phyloP scores from a whole-genome alignment of 768 basidiomycete genomes.

The Boletus tylopilopsis region DNA sequence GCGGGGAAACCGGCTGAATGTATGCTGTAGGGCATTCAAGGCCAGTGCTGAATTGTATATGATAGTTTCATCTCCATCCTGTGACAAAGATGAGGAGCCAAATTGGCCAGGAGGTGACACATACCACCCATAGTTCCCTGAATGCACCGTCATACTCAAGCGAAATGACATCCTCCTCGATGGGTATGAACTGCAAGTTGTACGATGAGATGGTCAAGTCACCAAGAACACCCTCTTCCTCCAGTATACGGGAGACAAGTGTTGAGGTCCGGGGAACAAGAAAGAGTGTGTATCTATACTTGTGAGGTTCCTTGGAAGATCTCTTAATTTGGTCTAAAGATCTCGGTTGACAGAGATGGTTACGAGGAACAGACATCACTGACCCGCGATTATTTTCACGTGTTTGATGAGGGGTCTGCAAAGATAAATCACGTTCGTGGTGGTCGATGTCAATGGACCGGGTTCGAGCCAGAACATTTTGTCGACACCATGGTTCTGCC shows the following conservation, averaged over 20 bases:
- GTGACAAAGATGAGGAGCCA: not conserved
- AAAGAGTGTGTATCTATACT: constrained; percentile 82
- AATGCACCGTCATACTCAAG: constrained; percentile 84
- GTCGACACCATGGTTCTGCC: constrained; percentile 95
- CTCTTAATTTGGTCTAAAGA: constrained; percentile 85
- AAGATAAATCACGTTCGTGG: constrained; percentile 89
- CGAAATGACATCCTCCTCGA: constrained; percentile 91
- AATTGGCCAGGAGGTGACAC: constrained; percentile 25
- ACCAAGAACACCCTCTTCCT: constrained; percentile 98
- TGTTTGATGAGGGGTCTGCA: constrained; percentile 83
- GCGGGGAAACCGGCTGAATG: constrained; percentile 88
- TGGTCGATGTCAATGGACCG: constrained; percentile 77
- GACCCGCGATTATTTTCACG: constrained; percentile 90
- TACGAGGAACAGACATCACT: constrained; percentile 16
- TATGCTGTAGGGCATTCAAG: constrained; percentile 73
- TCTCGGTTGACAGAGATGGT: constrained; percentile 19
- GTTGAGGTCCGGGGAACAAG: constrained; percentile 87
- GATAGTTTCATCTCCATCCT: constrained; percentile 93
- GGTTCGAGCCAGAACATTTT: constrained; percentile 99
- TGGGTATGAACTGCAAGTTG: constrained; percentile 89
- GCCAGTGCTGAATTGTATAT: constrained; percentile 89
- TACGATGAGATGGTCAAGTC: constrained; percentile 85
- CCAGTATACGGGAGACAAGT: constrained; percentile 79
- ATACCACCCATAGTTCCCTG: constrained; percentile 87
- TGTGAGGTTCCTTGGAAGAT: constrained; percentile 65